Evolutionary conservation across 257 asterid species (phyloP), one percentile per base, ranked within the genome.

Genomic region (Fraxinus excelsior): DNA sequence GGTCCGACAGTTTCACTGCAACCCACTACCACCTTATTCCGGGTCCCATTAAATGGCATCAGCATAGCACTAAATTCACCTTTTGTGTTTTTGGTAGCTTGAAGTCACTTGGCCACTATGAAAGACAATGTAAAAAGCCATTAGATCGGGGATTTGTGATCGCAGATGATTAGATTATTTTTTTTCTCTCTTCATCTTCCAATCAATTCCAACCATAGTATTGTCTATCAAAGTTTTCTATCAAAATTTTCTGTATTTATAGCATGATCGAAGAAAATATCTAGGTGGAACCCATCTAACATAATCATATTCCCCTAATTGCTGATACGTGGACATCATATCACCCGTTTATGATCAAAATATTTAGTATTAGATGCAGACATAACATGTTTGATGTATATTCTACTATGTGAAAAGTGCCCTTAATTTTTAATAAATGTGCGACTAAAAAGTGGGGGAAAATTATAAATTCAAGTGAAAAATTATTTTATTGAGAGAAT

Each of bases 311-410:
- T 46, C 26, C 71, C 53, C 7, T 34, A 32, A 77, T 75, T 16
- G 65, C 0, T 51, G 84, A 82, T 90, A 89, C 90, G 85, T 84
- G 88, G 84, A 85, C 25, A 1, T 71, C 81, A 62, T 14, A 74
- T 26, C 71, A 32, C 78, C 80, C 62, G 67, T 73, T 31, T 10
- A 28, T 21, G 76, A 82, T 75, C 53, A 70, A 93, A 82, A 91
- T 90, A 90, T 90, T 88, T 94, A 87, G 80, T n/a, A 21, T 71
- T 9, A 12, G 90, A 83, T 83, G 14, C 88, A 64, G 16, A 37
- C 1, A 37, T 37, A 10, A 8, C 42, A 37, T 37, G 42, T 1
- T 37, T 37, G 12, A 37, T 37, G 11, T 8, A 8, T 37, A 37
- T 7, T 37, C 5, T 37, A 37, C 5, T 37, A 0, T 2, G 42